A percentile compares a stretch with the other conserved stretches of the same genome.
phyloP scores from a whole-genome alignment of 345 rosid genomes.

The Dimocarpus longan region DNA sequence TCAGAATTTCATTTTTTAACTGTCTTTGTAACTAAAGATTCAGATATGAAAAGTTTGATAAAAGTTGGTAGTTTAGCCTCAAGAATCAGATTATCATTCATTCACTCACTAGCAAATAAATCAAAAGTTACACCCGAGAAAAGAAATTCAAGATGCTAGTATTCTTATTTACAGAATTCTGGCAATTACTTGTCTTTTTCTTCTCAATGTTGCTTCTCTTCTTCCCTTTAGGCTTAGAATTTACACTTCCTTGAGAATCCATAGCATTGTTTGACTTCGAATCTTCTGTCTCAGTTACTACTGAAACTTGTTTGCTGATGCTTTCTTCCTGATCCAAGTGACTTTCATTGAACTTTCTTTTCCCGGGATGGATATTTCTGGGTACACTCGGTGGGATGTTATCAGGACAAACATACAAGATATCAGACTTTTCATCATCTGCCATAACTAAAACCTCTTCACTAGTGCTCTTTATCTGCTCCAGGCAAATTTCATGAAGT shows the following conservation, averaged over 20 bases:
- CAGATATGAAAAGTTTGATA: too few species aligned
- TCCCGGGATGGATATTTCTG: constrained; percentile 17
- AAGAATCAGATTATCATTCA: not conserved
- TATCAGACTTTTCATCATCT: constrained; percentile 29
- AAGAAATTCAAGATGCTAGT: constrained; percentile 68
- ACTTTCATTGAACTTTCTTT: constrained; percentile 23
- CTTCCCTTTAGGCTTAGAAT: constrained; percentile 45
- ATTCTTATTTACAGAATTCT: constrained; percentile 35
- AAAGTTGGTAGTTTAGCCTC: not conserved
- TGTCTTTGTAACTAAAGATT: not conserved
- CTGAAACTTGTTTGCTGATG: constrained; percentile 33
- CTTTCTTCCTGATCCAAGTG: constrained; percentile 22
- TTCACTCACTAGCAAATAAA: not conserved
- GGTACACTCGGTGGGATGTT: constrained; percentile 15
- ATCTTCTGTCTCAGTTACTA: constrained; percentile 37
- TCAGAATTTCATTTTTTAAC: not conserved
- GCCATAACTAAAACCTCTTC: constrained; percentile 32
- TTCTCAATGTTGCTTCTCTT: constrained; percentile 33
- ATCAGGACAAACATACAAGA: constrained; percentile 22
- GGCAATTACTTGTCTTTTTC: constrained; percentile 34
- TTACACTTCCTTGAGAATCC: constrained; percentile 55
- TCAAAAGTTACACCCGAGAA: constrained; percentile 38
- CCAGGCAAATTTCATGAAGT: constrained; percentile 28
- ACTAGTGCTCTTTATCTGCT: constrained; percentile 4
- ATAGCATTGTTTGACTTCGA: constrained; percentile 16